Conservation (phyloP, 495 filamentous ascomycete genomes). For the Chlorociboria aeruginascens region DNA sequence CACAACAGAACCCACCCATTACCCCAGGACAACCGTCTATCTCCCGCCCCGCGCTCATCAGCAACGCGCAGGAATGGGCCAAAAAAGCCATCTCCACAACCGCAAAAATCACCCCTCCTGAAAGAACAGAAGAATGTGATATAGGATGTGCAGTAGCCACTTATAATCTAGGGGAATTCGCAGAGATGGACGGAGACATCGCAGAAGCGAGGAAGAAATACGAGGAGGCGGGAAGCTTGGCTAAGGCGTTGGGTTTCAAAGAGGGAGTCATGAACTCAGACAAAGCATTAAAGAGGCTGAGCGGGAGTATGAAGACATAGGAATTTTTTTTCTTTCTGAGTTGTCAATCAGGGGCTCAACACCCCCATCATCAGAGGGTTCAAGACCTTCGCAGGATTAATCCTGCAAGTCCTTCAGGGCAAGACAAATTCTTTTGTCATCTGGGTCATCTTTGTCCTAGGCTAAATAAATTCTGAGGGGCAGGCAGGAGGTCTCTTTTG, state of each 20-base stretch:
- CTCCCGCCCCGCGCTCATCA: constrained; percentile 40
- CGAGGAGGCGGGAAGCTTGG: constrained; percentile 50
- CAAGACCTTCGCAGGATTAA: no score
- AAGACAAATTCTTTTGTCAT: no score
- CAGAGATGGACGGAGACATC: constrained; percentile 51
- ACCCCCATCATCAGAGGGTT: no score
- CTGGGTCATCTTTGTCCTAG: no score
- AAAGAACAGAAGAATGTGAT: constrained; percentile 74
- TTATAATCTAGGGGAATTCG: constrained; percentile 76
- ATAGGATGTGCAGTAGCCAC: constrained; percentile 73
- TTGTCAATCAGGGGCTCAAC: no score
- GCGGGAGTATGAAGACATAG: not conserved
- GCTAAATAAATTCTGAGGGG: no score
- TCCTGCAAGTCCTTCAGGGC: no score
- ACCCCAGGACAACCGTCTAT: constrained; percentile 20
- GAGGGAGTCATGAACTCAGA: constrained; percentile 51
- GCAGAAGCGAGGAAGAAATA: constrained; percentile 53
- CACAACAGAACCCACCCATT: constrained; percentile 45
- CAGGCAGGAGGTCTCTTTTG: no score
- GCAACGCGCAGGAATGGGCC: constrained; percentile 60
- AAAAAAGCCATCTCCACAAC: constrained; percentile 56
- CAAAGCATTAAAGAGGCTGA: constrained; percentile 40
- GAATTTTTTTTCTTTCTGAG: no score
- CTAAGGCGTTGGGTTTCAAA: constrained; percentile 48
- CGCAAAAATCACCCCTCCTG: constrained; percentile 37